Evolutionary conservation across 2,329 filamentous ascomycete species (phyloP).

Genomic region (Trichoderma arundinaceum): DNA sequence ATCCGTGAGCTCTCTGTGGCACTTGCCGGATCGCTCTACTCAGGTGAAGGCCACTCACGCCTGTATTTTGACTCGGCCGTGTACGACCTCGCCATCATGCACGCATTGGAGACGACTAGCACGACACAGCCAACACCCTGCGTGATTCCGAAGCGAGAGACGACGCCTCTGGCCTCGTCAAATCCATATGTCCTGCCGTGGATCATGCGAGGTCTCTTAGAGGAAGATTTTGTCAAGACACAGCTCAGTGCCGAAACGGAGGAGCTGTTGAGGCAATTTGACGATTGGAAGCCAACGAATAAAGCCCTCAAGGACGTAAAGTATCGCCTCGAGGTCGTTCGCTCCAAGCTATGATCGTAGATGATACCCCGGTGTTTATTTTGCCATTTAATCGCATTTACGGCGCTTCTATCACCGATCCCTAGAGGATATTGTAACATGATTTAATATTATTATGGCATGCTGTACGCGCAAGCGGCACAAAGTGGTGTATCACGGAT

Average conservation of each 20-base stretch:
- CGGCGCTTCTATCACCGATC: slow-evolving; percentile 11
- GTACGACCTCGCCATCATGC: slow-evolving; percentile 77
- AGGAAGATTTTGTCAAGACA: slow-evolving; percentile 87
- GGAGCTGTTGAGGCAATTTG: slow-evolving; percentile 83
- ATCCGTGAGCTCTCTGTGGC: slow-evolving; percentile 88
- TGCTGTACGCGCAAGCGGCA: slow-evolving; percentile 17
- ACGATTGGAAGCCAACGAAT: slow-evolving; percentile 87
- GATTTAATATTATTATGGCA: slow-evolving; percentile 9
- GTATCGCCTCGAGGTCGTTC: slow-evolving; percentile 87
- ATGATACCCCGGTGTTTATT: slow-evolving; percentile 8
- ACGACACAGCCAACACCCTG: slow-evolving; percentile 44
- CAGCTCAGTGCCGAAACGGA: slow-evolving; percentile 78
- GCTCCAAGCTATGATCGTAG: slow-evolving; percentile 73
- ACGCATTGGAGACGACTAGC: slow-evolving; percentile 73
- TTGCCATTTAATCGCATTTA: slow-evolving; percentile 7
- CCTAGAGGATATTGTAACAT: background rate
- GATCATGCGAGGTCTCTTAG: slow-evolving; percentile 90
- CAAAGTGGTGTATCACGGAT: background rate
- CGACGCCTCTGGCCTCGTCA: slow-evolving; percentile 52
- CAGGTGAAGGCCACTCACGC: slow-evolving; percentile 89
- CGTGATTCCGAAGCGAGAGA: slow-evolving; percentile 36
- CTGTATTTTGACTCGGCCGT: slow-evolving; percentile 89
- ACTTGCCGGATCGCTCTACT: slow-evolving; percentile 87
- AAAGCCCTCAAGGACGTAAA: slow-evolving; percentile 96
- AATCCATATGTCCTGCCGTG: slow-evolving; percentile 95